A percentile compares a stretch with the other conserved stretches of the same genome.
Conservation (phyloP, 2,329 filamentous ascomycete species). For the Penicillium palitans region DNA sequence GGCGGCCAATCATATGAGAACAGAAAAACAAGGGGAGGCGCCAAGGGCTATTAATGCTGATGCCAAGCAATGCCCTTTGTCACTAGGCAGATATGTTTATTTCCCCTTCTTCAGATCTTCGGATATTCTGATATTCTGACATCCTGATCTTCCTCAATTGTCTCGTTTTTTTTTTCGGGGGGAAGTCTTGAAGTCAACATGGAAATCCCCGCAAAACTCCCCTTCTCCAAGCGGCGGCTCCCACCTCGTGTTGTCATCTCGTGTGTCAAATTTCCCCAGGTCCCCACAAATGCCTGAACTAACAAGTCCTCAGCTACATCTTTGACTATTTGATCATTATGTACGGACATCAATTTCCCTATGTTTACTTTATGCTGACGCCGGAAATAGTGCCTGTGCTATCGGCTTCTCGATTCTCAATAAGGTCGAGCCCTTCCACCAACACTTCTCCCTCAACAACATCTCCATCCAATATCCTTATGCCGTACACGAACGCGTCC, state of each 20-base stretch:
- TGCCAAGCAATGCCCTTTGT: conserved; percentile 2
- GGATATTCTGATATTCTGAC: background rate
- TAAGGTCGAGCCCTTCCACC: conserved; percentile 56
- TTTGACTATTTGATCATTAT: conserved; percentile 61
- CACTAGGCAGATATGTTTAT: conserved; percentile 6
- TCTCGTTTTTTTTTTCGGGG: background rate
- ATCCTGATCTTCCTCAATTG: background rate
- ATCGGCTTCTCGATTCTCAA: conserved; percentile 55
- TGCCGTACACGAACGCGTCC: conserved; percentile 56
- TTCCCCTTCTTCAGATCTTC: background rate
- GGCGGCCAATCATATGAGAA: background rate
- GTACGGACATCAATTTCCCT: conserved; percentile 39
- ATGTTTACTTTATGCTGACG: background rate
- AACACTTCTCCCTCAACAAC: conserved; percentile 58
- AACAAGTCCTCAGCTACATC: conserved; percentile 49
- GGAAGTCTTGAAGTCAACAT: conserved; percentile 5
- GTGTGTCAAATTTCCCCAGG: conserved; percentile 38
- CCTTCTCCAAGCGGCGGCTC: conserved; percentile 56
- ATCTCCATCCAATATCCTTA: conserved; percentile 60
- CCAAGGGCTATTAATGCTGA: background rate
- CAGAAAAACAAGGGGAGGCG: background rate
- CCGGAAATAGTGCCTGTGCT: conserved; percentile 49
- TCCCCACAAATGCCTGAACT: conserved; percentile 8
- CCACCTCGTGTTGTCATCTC: conserved; percentile 54
- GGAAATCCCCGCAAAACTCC: conserved; percentile 44